Conservation (phyloP, 129 eudicot genomes). For the Chrysanthemum makinoi region DNA sequence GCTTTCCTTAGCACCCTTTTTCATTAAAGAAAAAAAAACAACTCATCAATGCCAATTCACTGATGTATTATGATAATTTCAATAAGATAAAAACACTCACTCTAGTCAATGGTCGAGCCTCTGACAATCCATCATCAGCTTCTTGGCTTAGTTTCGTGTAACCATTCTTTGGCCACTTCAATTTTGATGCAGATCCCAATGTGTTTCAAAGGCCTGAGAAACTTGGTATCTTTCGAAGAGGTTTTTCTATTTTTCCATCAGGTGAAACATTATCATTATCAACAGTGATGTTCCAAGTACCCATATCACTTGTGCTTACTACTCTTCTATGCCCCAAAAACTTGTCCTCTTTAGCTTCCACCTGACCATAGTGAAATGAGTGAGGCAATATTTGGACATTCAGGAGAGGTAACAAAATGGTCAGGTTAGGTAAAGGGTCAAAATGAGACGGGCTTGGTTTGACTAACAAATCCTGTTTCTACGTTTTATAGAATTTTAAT, state of each 20-base stretch:
- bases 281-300: conserved; percentile 59
- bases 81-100: conserved; percentile 32
- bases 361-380: conserved; percentile 12
- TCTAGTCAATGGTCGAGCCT: conserved; percentile 34
- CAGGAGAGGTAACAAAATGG: not conserved
- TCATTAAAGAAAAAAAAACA: not conserved
- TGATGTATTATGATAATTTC: not conserved
- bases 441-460: not conserved
- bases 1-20: conserved; percentile 44
- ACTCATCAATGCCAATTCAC: conserved; percentile 14
- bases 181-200: conserved; percentile 54
- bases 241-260: conserved; percentile 36
- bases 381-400: not conserved
- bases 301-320: conserved; percentile 75
- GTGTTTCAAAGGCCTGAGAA: conserved; percentile 61
- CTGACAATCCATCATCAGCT: conserved; percentile 36
- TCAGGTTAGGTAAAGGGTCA: conserved; percentile 2
- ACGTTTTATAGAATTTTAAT: too few relatives aligned
- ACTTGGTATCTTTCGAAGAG: conserved; percentile 74
- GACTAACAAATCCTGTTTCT: too few relatives aligned
- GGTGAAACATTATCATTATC: conserved; percentile 31
- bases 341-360: conserved; percentile 48
- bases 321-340: conserved; percentile 65
- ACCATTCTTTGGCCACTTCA: conserved; percentile 68
- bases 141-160: conserved; percentile 67